Evolutionary conservation across 2,329 filamentous ascomycete genomes (phyloP).

Genomic region (Exophiala sp.): DNA sequence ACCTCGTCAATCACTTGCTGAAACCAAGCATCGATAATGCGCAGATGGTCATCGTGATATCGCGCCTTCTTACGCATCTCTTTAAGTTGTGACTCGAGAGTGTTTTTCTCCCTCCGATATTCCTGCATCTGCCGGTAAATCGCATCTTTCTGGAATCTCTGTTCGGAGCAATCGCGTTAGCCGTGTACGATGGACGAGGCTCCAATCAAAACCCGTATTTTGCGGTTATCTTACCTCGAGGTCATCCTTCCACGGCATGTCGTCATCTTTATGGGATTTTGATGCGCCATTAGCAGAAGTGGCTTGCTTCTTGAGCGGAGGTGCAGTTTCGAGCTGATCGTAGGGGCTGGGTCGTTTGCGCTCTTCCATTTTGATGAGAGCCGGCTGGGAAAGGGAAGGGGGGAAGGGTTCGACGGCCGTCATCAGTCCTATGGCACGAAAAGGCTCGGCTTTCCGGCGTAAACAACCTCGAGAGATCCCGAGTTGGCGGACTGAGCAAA

Average conservation of each 20-base stretch:
- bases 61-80: conserved; percentile 70
- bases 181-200: background rate
- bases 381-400: conserved; percentile 64
- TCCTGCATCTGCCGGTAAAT: conserved; percentile 97
- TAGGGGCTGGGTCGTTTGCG: conserved; percentile 88
- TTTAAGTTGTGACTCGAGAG: conserved; percentile 72
- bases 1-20: conserved; percentile 66
- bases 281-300: conserved; percentile 62
- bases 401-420: conserved; percentile 71
- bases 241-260: conserved; percentile 65
- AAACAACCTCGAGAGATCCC: conserved; percentile 9
- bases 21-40: conserved; percentile 89
- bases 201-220: background rate
- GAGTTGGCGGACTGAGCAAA: conserved; percentile 5
- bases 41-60: conserved; percentile 87
- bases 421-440: conserved; percentile 62
- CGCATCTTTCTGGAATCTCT: conserved; percentile 92
- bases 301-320: conserved; percentile 86
- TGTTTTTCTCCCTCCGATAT: conserved; percentile 84
- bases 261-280: conserved; percentile 58
- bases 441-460: conserved; percentile 4
- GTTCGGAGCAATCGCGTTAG: conserved; percentile 23
- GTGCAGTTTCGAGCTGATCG: conserved; percentile 74
- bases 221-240: conserved; percentile 60
- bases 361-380: conserved; percentile 96